A percentile compares a stretch with the other conserved stretches of the same genome.
Conservation (phyloP, 495 filamentous ascomycete genomes). For the Aspergillus conjunctus region DNA sequence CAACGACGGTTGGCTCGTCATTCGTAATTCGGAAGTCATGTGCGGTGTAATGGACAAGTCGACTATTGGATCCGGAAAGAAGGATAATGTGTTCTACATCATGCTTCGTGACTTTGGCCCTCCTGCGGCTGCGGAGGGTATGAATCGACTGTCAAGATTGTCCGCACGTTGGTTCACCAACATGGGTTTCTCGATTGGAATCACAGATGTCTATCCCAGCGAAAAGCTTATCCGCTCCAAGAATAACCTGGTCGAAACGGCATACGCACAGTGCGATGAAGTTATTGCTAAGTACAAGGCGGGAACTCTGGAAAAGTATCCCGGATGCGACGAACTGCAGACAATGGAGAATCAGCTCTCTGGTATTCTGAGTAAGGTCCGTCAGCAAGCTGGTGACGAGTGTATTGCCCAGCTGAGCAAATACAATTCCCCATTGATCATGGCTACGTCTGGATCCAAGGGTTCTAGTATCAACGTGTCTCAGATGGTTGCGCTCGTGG, state of each 20-base stretch:
- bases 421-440: constrained; percentile 91
- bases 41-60: constrained; percentile 98
- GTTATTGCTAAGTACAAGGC: constrained; percentile 79
- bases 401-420: constrained; percentile 88
- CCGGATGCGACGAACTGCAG: constrained; percentile 87
- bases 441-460: constrained; percentile 97
- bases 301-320: constrained; percentile 75
- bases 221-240: constrained; percentile 67
- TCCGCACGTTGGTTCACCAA: constrained; percentile 87
- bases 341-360: constrained; percentile 91
- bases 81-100: constrained; percentile 95
- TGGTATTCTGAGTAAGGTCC: constrained; percentile 86
- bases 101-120: constrained; percentile 93
- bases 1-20: constrained; percentile 85
- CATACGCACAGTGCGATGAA: constrained; percentile 79
- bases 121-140: constrained; percentile 81
- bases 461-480: constrained; percentile 97
- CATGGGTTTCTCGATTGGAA: constrained; percentile 94
- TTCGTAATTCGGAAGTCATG: constrained; percentile 97
- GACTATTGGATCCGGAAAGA: constrained; percentile 93
- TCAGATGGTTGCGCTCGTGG: constrained; percentile 97
- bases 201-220: constrained; percentile 88
- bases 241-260: constrained; percentile 69
- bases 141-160: constrained; percentile 91
- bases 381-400: constrained; percentile 84